phyloP scores from a whole-genome alignment of 345 rosid species.

The Sisymbrium altissimum region DNA sequence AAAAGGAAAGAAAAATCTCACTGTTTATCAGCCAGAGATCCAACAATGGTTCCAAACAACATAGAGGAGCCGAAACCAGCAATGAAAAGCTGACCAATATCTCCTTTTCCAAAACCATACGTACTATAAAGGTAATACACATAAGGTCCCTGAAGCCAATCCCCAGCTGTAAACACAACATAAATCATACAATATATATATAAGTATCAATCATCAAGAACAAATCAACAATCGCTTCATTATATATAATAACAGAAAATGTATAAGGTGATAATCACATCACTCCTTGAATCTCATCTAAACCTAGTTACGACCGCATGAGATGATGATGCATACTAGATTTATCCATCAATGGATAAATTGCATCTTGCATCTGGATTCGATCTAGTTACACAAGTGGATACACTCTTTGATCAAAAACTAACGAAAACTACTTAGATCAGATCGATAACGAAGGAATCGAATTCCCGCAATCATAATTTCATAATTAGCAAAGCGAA shows the following conservation, averaged over 20 bases:
- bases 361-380: background rate
- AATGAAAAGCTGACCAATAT: constrained; percentile 90
- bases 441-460: background rate
- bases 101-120: constrained; percentile 84
- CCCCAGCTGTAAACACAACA: constrained; percentile 63
- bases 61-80: constrained; percentile 99
- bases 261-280: background rate
- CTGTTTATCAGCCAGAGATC: constrained; percentile 97
- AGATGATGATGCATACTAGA: background rate
- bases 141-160: constrained; percentile 98
- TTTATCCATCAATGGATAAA: background rate
- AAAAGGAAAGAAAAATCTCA: constrained; percentile 33
- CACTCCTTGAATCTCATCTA: background rate
- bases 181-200: background rate
- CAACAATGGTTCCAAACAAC: constrained; percentile 96
- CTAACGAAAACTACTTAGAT: background rate
- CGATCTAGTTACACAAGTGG: background rate
- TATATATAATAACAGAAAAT: background rate
- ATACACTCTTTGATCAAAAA: background rate
- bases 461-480: too few relatives aligned
- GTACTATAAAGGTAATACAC: constrained; percentile 83
- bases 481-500: background rate
- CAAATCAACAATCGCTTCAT: background rate
- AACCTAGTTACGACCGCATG: background rate
- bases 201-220: background rate